Conservation (phyloP, 352 stramenopile species). For the Globisporangium ultimum region DNA sequence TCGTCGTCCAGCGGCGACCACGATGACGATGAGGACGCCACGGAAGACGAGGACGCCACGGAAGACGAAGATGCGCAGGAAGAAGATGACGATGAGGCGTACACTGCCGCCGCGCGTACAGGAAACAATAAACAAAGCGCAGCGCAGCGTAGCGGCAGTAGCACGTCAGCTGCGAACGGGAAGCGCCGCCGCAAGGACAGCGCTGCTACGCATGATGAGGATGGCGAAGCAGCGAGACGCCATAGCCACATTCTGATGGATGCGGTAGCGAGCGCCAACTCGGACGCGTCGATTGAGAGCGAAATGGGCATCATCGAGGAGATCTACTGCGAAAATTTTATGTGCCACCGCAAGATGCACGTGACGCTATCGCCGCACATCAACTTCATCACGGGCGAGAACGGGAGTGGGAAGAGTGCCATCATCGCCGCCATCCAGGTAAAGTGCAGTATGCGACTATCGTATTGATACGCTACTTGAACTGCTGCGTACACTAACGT, state of each 20-base stretch:
- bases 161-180: not conserved
- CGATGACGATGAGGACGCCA: conserved; percentile 15
- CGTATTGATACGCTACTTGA: too few relatives aligned
- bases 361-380: conserved; percentile 82
- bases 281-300: conserved; percentile 31
- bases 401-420: conserved; percentile 95
- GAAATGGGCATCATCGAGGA: conserved; percentile 94
- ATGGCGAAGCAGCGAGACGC: not conserved
- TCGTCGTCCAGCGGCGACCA: not conserved
- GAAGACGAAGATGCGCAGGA: conserved; percentile 19
- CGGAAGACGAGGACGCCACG: conserved; percentile 26
- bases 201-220: not conserved
- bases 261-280: conserved; percentile 8
- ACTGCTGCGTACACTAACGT: not conserved
- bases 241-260: not conserved
- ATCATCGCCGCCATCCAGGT: conserved; percentile 97
- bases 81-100: conserved; percentile 14
- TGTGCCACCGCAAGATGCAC: conserved; percentile 95
- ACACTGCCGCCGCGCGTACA: not conserved
- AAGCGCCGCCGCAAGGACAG: conserved; percentile 5
- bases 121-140: not conserved
- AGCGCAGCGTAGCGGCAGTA: not conserved
- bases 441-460: not conserved
- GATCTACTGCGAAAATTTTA: conserved; percentile 98
- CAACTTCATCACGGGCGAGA: conserved; percentile 91